Percentiles rank a stretch among this genome's conserved stretches.
These are phyloP conservation scores for Cercospora brassicicola DNA, from an alignment of 2,329 filamentous ascomycete species.

Conservation along the genomic window DNA sequence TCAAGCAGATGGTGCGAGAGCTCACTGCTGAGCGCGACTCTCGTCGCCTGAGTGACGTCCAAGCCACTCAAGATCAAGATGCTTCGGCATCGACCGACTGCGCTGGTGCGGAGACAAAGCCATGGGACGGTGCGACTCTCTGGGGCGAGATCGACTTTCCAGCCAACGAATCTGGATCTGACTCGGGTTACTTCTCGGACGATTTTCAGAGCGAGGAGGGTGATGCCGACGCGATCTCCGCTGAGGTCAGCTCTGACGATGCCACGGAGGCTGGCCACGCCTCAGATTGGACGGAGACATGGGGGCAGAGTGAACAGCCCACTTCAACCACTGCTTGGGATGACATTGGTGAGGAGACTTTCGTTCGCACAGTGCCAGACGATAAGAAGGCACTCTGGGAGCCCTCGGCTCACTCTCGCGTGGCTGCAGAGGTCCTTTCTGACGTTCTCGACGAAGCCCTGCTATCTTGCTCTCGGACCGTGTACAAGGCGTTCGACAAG, in stretches of 20 bases:
- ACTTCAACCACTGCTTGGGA: neutral
- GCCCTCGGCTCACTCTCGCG: neutral
- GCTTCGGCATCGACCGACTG: neutral
- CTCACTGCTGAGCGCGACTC: neutral
- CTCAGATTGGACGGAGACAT: neutral
- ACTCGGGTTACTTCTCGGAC: neutral
- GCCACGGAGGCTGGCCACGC: neutral
- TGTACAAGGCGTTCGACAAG: neutral
- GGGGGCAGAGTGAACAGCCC: neutral
- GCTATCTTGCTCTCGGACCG: neutral
- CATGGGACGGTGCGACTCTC: neutral
- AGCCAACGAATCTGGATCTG: neutral
- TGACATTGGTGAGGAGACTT: neutral
- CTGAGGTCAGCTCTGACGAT: conserved; percentile 4
- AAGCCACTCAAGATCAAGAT: neutral
- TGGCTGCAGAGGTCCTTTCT: neutral
- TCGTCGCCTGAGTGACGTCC: neutral
- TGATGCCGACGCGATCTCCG: neutral
- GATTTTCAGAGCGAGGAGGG: neutral
- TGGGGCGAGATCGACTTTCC: neutral
- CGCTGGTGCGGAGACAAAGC: neutral
- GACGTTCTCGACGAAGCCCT: neutral
- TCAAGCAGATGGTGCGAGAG: neutral
- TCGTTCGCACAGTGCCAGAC: neutral
- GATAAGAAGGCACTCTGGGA: neutral